phyloP scores from a whole-genome alignment of 2,329 filamentous ascomycete genomes.

The Juglanconis sp. region DNA sequence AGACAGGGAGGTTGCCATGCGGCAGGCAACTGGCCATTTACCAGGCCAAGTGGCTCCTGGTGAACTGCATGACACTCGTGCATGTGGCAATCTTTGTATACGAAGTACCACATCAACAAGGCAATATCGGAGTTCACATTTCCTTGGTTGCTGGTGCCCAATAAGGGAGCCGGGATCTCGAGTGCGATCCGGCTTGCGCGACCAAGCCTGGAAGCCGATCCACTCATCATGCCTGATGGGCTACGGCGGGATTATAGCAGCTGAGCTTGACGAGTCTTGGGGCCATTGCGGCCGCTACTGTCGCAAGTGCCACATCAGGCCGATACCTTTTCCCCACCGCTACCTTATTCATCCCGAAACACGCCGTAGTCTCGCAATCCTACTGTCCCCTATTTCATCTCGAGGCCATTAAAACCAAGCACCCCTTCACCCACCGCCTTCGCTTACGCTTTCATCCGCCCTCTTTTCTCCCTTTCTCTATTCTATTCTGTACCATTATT shows the following conservation, averaged over 20 bases:
- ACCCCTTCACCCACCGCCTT: neutral
- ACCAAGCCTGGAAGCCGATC: neutral
- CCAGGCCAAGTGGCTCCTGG: too few species aligned
- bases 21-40: too few species aligned
- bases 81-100: too few species aligned
- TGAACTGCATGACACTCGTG: too few species aligned
- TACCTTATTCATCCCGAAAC: conserved; percentile 15
- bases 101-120: too few species aligned
- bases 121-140: too few species aligned
- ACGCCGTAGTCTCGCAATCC: conserved; percentile 11
- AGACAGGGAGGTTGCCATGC: too few species aligned
- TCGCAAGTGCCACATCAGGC: conserved; percentile 8
- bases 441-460: neutral
- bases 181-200: too few species aligned
- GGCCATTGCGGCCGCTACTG: neutral
- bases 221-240: conserved; percentile 8
- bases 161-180: neutral
- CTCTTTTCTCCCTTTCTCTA: neutral
- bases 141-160: neutral
- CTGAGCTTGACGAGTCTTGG: too few species aligned
- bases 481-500: neutral
- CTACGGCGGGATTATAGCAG: too few species aligned
- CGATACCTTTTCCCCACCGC: conserved; percentile 7
- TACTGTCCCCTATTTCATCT: conserved; percentile 7
- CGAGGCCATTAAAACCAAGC: neutral